phyloP scores from a whole-genome alignment of 805 yeast species.

The Wickerhamiella kurtzmanii region DNA sequence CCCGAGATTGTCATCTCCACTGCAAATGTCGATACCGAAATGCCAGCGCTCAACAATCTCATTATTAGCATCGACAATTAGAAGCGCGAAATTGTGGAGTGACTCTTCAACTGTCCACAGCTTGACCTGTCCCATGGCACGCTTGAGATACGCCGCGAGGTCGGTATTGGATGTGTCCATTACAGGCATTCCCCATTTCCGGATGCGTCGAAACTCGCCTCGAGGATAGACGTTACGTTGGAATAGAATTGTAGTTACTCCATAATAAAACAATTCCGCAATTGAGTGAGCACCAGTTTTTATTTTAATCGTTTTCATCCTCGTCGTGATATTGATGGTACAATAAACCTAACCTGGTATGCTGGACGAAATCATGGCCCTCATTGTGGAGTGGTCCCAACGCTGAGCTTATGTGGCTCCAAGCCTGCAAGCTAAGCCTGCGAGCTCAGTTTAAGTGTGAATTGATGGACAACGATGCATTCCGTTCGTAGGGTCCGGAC shows the following conservation, averaged over 20 bases:
- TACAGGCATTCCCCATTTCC: constrained; percentile 67
- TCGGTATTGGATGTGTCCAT: constrained; percentile 64
- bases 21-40: constrained; percentile 38
- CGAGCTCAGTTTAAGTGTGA: no score
- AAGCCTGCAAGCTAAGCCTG: no score
- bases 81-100: constrained; percentile 53
- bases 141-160: constrained; percentile 51
- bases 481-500: constrained; percentile 51
- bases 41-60: constrained; percentile 80
- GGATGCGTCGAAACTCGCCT: constrained; percentile 65
- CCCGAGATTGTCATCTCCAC: no score
- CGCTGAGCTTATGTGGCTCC: no score
- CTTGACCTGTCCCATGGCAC: constrained; percentile 55
- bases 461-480: constrained; percentile 33
- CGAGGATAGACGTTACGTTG: constrained; percentile 85
- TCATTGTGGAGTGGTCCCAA: no score
- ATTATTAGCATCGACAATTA: constrained; percentile 52
- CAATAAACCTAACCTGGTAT: not conserved
- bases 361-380: no score
- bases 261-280: constrained; percentile 69
- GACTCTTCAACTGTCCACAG: constrained; percentile 62
- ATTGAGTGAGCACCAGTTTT: not conserved
- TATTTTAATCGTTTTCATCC: not conserved
- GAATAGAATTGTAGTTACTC: constrained; percentile 67
- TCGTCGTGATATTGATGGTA: no score